Evolutionary conservation across 495 filamentous ascomycete species (phyloP).

Genomic region (Neurospora sp.): DNA sequence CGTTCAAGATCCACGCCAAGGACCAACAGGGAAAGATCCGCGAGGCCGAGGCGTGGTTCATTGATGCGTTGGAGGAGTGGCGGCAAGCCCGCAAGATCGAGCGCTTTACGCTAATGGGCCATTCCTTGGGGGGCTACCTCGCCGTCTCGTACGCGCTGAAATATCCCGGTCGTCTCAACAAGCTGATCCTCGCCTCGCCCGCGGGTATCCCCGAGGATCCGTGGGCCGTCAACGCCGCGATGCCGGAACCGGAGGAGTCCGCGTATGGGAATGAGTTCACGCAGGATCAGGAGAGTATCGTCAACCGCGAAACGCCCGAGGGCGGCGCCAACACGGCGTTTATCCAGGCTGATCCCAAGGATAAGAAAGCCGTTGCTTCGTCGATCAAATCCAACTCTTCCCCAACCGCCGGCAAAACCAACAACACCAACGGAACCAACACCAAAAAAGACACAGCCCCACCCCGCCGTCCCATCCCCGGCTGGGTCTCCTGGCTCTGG

Average conservation of each 20-base stretch:
- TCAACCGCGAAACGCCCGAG: constrained; percentile 13
- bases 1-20: constrained; percentile 75
- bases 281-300: constrained; percentile 58
- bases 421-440: background rate
- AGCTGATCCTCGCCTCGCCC: constrained; percentile 87
- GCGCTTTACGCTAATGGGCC: constrained; percentile 83
- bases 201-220: constrained; percentile 95
- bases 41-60: constrained; percentile 92
- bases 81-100: constrained; percentile 79
- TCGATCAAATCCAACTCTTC: constrained; percentile 6
- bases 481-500: constrained; percentile 88
- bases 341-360: constrained; percentile 1
- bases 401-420: background rate
- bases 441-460: constrained; percentile 9
- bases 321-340: constrained; percentile 10
- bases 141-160: constrained; percentile 91
- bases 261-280: constrained; percentile 62
- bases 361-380: constrained; percentile 20
- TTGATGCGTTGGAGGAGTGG: constrained; percentile 96
- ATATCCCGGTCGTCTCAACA: constrained; percentile 87
- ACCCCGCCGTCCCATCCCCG: constrained; percentile 53
- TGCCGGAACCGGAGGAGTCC: constrained; percentile 66
- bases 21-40: constrained; percentile 69
- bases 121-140: constrained; percentile 90
- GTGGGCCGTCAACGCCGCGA: constrained; percentile 69